Conservation (phyloP, 2,329 filamentous ascomycete species). For the Lachnellula hyalina region DNA sequence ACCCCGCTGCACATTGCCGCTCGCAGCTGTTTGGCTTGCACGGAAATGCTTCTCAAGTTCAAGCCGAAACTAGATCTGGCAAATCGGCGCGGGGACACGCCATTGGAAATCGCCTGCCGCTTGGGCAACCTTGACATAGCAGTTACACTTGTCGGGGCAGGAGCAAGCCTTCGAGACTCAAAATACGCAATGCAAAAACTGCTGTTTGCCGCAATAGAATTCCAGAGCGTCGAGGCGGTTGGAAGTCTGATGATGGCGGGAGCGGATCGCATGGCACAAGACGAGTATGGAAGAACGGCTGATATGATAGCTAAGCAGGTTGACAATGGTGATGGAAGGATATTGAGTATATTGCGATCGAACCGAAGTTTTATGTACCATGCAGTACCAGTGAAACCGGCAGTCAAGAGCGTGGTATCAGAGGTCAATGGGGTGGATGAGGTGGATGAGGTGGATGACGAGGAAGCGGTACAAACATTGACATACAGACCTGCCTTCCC, state of each 20-base stretch:
- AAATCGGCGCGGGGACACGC: constrained; percentile 9
- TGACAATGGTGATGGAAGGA: neutral
- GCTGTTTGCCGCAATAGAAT: constrained; percentile 13
- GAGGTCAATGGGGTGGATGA: neutral
- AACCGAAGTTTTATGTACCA: constrained; percentile 2
- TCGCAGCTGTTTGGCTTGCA: constrained; percentile 1
- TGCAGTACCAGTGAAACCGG: neutral
- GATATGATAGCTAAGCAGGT: constrained; percentile 7
- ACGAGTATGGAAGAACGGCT: constrained; percentile 12
- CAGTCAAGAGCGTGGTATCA: neutral
- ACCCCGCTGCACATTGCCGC: constrained; percentile 17
- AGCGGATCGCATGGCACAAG: constrained; percentile 13
- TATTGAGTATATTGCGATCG: constrained; percentile 2
- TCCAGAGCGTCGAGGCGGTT: constrained; percentile 5
- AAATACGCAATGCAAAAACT: constrained; percentile 7
- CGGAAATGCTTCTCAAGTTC: constrained; percentile 9
- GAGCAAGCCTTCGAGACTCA: constrained; percentile 3
- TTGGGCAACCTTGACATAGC: constrained; percentile 2
- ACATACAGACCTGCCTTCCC: neutral
- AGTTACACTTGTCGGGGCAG: constrained; percentile 10
- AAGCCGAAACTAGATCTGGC: constrained; percentile 7
- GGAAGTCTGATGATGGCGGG: constrained; percentile 6
- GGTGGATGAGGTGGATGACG: neutral
- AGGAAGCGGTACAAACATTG: neutral
- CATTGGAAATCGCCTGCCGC: constrained; percentile 6